Evolutionary conservation across 2,329 filamentous ascomycete genomes (phyloP).

Genomic region (Plectosphaerella cucumerina): DNA sequence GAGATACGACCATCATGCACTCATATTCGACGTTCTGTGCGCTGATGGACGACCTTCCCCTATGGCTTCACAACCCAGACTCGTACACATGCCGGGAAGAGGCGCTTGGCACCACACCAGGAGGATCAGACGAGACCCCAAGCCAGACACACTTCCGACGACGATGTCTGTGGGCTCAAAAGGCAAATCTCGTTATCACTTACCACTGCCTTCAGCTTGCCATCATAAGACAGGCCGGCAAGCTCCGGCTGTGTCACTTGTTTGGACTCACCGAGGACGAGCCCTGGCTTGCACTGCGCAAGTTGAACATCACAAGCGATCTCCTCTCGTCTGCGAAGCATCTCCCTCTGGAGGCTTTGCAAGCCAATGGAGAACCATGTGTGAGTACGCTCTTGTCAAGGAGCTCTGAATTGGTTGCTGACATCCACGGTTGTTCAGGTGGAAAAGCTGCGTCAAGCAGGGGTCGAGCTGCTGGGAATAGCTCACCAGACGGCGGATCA

Average conservation of each 20-base stretch:
- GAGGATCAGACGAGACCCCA: neutral
- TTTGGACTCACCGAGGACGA: neutral
- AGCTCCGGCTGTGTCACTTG: neutral
- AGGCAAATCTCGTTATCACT: slow-evolving; percentile 33
- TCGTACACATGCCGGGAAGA: neutral
- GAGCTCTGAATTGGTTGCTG: neutral
- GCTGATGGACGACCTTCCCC: neutral
- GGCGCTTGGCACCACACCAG: neutral
- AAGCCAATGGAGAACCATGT: slow-evolving; percentile 25
- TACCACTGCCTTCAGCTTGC: slow-evolving; percentile 36
- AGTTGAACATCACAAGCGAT: slow-evolving; percentile 37
- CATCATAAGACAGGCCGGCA: slow-evolving; percentile 14
- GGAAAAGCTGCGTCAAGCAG: slow-evolving; percentile 33
- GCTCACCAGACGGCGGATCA: slow-evolving; percentile 32
- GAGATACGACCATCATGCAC: neutral
- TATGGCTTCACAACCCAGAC: neutral
- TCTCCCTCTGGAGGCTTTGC: slow-evolving; percentile 30
- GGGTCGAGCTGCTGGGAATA: slow-evolving; percentile 29
- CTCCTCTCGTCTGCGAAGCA: slow-evolving; percentile 35
- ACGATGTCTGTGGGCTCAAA: slow-evolving; percentile 27
- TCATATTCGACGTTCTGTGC: neutral
- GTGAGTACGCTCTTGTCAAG: slow-evolving; percentile 16
- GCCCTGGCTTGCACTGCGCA: slow-evolving; percentile 11
- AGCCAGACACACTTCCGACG: neutral
- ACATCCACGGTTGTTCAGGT: slow-evolving; percentile 20